A percentile compares a stretch with the other conserved stretches of the same genome.
These are phyloP conservation scores for Limnanthes douglasii DNA, from an alignment of 345 rosid species.

Conservation along the genomic window DNA sequence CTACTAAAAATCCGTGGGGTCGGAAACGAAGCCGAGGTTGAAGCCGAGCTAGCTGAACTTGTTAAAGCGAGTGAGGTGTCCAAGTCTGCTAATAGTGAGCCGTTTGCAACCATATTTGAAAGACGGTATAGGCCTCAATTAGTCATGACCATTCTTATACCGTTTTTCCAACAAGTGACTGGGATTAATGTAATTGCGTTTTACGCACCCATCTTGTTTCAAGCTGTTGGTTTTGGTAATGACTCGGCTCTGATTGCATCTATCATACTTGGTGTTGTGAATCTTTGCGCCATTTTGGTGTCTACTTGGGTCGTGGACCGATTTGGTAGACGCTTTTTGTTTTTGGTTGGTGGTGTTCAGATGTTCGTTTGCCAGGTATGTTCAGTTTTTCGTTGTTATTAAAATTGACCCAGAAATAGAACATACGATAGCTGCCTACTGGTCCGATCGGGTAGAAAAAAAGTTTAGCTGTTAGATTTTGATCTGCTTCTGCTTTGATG, in stretches of 20 bases:
- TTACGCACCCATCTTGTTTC: slow-evolving; percentile 67
- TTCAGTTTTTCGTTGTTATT: too few relatives aligned
- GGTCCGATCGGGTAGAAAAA: too few relatives aligned
- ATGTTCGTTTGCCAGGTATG: slow-evolving; percentile 63
- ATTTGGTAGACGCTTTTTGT: slow-evolving; percentile 55
- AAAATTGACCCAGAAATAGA: too few relatives aligned
- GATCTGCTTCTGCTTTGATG: too few relatives aligned
- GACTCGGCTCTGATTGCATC: slow-evolving; percentile 52
- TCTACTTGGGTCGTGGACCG: slow-evolving; percentile 56
- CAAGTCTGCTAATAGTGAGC: slow-evolving; percentile 26
- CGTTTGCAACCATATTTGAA: slow-evolving; percentile 40
- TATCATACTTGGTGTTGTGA: slow-evolving; percentile 53
- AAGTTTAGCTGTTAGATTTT: too few relatives aligned
- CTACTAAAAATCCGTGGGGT: slow-evolving; percentile 37
- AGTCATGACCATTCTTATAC: slow-evolving; percentile 52
- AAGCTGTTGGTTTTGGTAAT: slow-evolving; percentile 62
- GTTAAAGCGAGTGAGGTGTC: slow-evolving; percentile 30
- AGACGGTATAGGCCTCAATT: slow-evolving; percentile 63
- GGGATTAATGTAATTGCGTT: slow-evolving; percentile 73
- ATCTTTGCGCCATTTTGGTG: slow-evolving; percentile 40
- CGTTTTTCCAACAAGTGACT: slow-evolving; percentile 65
- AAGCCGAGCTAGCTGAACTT: slow-evolving; percentile 38
- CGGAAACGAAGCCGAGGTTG: slow-evolving; percentile 24
- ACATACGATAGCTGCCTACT: too few relatives aligned
- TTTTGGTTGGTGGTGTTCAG: slow-evolving; percentile 44